Conservation (phyloP, 192 early-diverging fungal species). For the Jimgerdemannia flammicorona region DNA sequence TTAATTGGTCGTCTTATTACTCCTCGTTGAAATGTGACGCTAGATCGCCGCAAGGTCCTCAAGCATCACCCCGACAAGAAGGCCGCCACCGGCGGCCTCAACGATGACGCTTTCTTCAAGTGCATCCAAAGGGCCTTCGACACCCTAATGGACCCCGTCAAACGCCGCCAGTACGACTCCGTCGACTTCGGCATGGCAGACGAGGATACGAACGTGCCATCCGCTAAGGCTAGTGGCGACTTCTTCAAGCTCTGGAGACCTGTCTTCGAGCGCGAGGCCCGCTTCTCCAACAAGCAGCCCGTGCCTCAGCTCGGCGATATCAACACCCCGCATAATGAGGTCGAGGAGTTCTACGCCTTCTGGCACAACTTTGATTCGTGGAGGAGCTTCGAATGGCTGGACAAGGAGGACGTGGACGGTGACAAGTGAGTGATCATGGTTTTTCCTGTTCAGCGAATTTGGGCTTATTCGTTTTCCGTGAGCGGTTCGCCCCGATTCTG, state of each 20-base stretch:
- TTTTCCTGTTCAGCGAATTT: background rate
- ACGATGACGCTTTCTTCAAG: constrained; percentile 99
- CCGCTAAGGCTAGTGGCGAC: constrained; percentile 71
- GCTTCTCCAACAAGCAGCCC: constrained; percentile 91
- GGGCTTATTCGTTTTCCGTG: constrained; percentile 1
- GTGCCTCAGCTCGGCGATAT: constrained; percentile 78
- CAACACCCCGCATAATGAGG: constrained; percentile 53
- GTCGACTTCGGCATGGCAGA: constrained; percentile 84
- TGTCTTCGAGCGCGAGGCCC: constrained; percentile 84
- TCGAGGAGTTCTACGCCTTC: constrained; percentile 84
- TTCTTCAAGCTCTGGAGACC: constrained; percentile 78
- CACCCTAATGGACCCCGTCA: constrained; percentile 83
- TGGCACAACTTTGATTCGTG: constrained; percentile 93
- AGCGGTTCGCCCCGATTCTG: background rate
- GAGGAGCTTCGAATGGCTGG: constrained; percentile 96
- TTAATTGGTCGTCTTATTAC: too few species aligned
- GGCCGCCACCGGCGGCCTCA: constrained; percentile 62
- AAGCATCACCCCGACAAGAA: constrained; percentile 99
- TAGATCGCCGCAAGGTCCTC: constrained; percentile 73
- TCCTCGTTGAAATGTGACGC: background rate
- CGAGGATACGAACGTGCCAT: constrained; percentile 50
- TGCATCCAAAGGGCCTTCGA: constrained; percentile 91
- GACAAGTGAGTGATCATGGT: constrained; percentile 49
- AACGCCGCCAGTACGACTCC: constrained; percentile 95
- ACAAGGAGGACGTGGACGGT: constrained; percentile 92